These are phyloP conservation scores for Clarireedia paspali DNA, from an alignment of 2,329 filamentous ascomycete genomes.

Conservation along the genomic window DNA sequence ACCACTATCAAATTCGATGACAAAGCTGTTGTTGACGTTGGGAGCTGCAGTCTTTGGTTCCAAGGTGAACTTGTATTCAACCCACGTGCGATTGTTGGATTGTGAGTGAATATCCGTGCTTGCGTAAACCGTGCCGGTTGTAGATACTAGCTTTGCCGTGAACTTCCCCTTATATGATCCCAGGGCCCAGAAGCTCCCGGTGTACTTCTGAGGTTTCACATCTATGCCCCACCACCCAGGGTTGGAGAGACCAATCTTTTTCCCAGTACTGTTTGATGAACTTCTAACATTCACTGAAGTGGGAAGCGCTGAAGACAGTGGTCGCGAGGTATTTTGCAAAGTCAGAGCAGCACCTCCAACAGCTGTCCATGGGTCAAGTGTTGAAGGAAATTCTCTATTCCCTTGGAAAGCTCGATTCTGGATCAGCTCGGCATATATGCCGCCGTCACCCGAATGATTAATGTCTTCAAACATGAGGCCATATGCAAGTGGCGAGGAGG, in stretches of 20 bases:
- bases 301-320: conserved; percentile 22
- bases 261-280: conserved; percentile 15
- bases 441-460: conserved; percentile 27
- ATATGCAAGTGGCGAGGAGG: conserved; percentile 23
- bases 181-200: conserved; percentile 23
- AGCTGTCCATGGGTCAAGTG: conserved; percentile 31
- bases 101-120: conserved; percentile 15
- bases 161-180: conserved; percentile 8
- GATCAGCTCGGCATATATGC: conserved; percentile 58
- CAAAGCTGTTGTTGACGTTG: conserved; percentile 45
- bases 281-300: conserved; percentile 19
- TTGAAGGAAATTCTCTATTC: conserved; percentile 38
- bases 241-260: conserved; percentile 40
- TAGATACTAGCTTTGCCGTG: conserved; percentile 12
- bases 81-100: conserved; percentile 16
- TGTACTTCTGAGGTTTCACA: conserved; percentile 23
- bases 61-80: conserved; percentile 7
- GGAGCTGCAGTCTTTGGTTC: conserved; percentile 13
- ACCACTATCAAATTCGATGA: conserved; percentile 40
- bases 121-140: conserved; percentile 16
- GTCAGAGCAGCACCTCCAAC: conserved; percentile 17
- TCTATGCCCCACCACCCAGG: conserved; percentile 50
- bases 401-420: conserved; percentile 63
- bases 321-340: conserved; percentile 28
- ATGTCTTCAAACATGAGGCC: conserved; percentile 29